Base-by-base conservation (phyloP, 2,329 filamentous ascomycete genomes). In the Leptographium galeiforme region DNA sequence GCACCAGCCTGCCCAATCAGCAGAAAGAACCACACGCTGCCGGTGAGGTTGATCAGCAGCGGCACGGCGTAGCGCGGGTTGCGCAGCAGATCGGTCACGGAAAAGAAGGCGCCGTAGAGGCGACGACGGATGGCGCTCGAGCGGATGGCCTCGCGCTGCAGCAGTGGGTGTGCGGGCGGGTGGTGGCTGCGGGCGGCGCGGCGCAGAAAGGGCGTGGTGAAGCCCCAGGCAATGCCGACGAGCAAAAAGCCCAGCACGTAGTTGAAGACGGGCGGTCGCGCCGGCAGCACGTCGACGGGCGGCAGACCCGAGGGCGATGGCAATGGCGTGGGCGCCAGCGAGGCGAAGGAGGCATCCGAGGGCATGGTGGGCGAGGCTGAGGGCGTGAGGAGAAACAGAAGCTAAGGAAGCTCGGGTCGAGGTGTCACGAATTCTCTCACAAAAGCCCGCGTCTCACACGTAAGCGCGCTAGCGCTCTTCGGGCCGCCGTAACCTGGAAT, bases 1-100 rank as follows among this genome's bases (percentile, higher is more conserved):
- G 61, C 69, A 94, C 89, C 89, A 62, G 90, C 90, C 67, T 93
- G 81, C 8, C 91, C 91, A 69, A 97, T 91, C 59, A 97, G 73
- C 60, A 97, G 69, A 62, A 97, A 97, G 70, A 97, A 97, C 91
- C 91, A 97, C 53, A 96, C 77, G 64, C 89, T 95, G 34, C 91
- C 91, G 3, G 91, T 95, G 52, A 97, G 70, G 66, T 97, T 97
- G 55, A 95, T 69, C 51, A 95, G 70, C 60, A 97, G 69, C 19
- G 91, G 91, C 32, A 95, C 70, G 7, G 89, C 87, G 68, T 97
- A 97, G 18, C 80, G 78, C 39, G 90, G 90, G 60, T 89, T 89
- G 55, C 78, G 74, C 51, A 97, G 69, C 55, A 96, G 72, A 63
- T 95, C 90, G 13, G 82, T 63, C 1, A 91, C 86, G 4, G 82